These are phyloP conservation scores for Fraxinus platypoda DNA, from an alignment of 305 asterid species.

Conservation along the genomic window DNA sequence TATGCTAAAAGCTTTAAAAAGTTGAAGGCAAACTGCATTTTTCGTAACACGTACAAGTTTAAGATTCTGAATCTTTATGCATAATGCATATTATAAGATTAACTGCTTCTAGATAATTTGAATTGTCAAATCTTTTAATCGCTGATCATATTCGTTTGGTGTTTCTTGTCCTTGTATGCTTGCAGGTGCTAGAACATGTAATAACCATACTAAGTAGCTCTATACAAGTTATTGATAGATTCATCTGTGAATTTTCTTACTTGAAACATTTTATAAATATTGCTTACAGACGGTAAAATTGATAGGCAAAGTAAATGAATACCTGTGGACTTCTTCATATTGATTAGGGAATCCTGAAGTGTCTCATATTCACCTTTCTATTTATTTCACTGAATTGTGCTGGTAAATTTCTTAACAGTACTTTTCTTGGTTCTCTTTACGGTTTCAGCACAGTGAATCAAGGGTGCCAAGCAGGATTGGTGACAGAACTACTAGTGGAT, in stretches of 20 bases:
- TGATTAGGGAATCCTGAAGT: background rate
- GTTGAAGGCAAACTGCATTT: background rate
- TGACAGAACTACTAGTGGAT: constrained; percentile 69
- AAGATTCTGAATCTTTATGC: background rate
- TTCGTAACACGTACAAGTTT: background rate
- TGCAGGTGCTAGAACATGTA: constrained; percentile 28
- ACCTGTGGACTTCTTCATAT: background rate
- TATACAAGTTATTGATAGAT: constrained; percentile 39
- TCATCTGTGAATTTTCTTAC: constrained; percentile 44
- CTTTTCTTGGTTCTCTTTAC: constrained; percentile 20
- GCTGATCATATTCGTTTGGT: background rate
- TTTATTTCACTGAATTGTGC: background rate
- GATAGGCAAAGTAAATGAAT: background rate
- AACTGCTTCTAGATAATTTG: background rate
- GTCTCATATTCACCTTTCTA: background rate
- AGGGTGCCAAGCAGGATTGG: constrained; percentile 44
- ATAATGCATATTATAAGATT: background rate
- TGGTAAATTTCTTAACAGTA: constrained; percentile 8
- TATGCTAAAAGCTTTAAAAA: background rate
- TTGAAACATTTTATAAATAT: background rate
- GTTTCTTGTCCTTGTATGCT: constrained; percentile 2
- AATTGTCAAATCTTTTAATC: background rate
- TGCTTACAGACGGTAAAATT: background rate
- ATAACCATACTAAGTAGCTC: constrained; percentile 17
- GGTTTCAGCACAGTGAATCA: constrained; percentile 36